These are phyloP conservation scores for Clathrus columnatus DNA, from an alignment of 768 basidiomycete species.

Conservation along the genomic window DNA sequence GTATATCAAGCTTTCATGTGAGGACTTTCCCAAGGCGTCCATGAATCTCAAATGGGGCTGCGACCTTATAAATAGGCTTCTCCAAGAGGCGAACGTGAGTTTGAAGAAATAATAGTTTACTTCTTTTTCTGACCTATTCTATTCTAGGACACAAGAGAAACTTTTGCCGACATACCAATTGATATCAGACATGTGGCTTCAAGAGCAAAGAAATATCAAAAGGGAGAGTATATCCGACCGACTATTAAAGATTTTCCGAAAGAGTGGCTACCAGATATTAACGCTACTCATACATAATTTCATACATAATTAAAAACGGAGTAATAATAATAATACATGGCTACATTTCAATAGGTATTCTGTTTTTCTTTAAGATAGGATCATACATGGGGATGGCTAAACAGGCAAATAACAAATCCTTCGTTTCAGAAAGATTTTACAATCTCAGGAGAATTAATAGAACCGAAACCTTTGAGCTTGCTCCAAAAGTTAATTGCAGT, in stretches of 20 bases:
- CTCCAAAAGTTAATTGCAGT: background rate
- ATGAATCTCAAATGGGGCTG: conserved; percentile 96
- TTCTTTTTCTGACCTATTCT: conserved; percentile 12
- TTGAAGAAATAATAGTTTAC: conserved; percentile 6
- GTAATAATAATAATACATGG: too few species aligned
- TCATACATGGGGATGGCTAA: background rate
- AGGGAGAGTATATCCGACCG: conserved; percentile 58
- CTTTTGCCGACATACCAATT: conserved; percentile 61
- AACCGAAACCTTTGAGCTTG: background rate
- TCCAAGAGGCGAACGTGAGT: conserved; percentile 82
- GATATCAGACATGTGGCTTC: conserved; percentile 75
- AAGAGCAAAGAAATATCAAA: conserved; percentile 61
- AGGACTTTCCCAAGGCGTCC: conserved; percentile 69
- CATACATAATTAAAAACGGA: background rate
- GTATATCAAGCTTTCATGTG: conserved; percentile 85
- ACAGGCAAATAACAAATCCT: background rate
- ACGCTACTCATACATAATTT: background rate
- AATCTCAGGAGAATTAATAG: background rate
- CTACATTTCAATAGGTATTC: too few species aligned
- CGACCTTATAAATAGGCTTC: conserved; percentile 70
- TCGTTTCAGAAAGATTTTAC: background rate
- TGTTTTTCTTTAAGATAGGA: too few species aligned
- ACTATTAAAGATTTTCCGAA: conserved; percentile 73
- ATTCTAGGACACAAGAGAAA: conserved; percentile 32
- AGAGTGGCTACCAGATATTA: conserved; percentile 68